A percentile compares a stretch with the other conserved stretches of the same genome.
phyloP scores from a whole-genome alignment of 2,329 filamentous ascomycete species.

The Claviceps pazoutovae region DNA sequence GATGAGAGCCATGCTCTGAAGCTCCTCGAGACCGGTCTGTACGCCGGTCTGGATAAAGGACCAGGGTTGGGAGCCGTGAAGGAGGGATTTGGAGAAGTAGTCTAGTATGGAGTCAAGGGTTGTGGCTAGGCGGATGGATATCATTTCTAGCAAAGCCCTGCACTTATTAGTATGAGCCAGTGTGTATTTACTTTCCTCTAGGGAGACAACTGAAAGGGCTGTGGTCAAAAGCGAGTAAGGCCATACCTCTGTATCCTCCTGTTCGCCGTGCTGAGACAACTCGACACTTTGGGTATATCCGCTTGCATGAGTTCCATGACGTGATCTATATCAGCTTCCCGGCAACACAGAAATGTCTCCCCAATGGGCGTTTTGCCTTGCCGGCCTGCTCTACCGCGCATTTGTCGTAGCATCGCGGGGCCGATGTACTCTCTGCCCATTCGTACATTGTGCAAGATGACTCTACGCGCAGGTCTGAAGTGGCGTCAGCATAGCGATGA shows the following conservation, averaged over 20 bases:
- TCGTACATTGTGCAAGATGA: constrained; percentile 60
- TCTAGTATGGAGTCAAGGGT: constrained; percentile 51
- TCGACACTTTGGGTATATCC: constrained; percentile 55
- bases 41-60: constrained; percentile 39
- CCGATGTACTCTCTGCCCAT: constrained; percentile 69
- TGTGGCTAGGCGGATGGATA: constrained; percentile 54
- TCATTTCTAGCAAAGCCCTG: constrained; percentile 57
- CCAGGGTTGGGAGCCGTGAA: constrained; percentile 42
- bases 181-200: background rate
- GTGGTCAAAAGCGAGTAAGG: too few species aligned
- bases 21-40: constrained; percentile 42
- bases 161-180: background rate
- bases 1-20: constrained; percentile 43
- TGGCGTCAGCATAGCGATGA: constrained; percentile 5
- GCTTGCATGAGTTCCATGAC: constrained; percentile 59
- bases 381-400: constrained; percentile 63
- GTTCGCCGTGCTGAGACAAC: constrained; percentile 54
- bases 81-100: constrained; percentile 53
- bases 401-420: constrained; percentile 66
- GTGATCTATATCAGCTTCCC: constrained; percentile 51
- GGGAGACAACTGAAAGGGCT: too few species aligned
- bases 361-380: constrained; percentile 68
- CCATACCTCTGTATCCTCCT: constrained; percentile 49
- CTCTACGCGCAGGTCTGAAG: constrained; percentile 46
- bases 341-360: constrained; percentile 65